Evolutionary conservation across 2,329 filamentous ascomycete genomes (phyloP), one percentile per base, ranked within the genome.

Genomic region (Colletotrichum navitas): DNA sequence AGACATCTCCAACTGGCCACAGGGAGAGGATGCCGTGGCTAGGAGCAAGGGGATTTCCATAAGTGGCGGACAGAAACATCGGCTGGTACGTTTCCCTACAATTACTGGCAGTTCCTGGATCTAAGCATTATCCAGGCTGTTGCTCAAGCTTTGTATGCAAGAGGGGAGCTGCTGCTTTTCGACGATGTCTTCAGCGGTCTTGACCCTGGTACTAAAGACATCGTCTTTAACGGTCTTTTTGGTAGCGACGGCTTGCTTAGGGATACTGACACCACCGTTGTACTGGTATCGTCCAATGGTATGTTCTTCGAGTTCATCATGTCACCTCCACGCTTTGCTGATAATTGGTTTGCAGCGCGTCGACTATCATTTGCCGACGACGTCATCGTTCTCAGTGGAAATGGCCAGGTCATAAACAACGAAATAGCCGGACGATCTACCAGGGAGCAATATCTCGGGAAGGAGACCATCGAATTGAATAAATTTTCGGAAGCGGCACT

Each of bases 1-100:
- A 1, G 82, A 83, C 52, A 66, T 82, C 1, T 29, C 36, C 0
- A 72, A 73, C 8, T 75, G 82, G 2, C 76, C 80, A 0, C 61
- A 77, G 0, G 80, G 81, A 16, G 80, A 82, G 43, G 71, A 74
- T 3, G 81, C 80, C 0, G 72, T 72, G 1, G 76, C 81, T n/a
- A 81, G 82, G 2, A 81, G 76, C 12, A 79, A 79, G 52, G 81
- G 82, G 0, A 79, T 82, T 21, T 77, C 76, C 0, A 73, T 84
- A 11, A 83, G 81, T 5, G 82, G 82, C 29, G 82, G 82, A 0
- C 81, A 83, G 68, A 80, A 77, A 8, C 78, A 80, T 36, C 74
- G 80, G 21, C 71, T 82, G 16, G 71, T 73, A 45, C 21, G 71
- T 29, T 16, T 2, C 14, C 18, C 29, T 7, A 14, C 2, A 2